Conservation (phyloP, 2,329 filamentous ascomycete genomes). For the Exophiala sideris region DNA sequence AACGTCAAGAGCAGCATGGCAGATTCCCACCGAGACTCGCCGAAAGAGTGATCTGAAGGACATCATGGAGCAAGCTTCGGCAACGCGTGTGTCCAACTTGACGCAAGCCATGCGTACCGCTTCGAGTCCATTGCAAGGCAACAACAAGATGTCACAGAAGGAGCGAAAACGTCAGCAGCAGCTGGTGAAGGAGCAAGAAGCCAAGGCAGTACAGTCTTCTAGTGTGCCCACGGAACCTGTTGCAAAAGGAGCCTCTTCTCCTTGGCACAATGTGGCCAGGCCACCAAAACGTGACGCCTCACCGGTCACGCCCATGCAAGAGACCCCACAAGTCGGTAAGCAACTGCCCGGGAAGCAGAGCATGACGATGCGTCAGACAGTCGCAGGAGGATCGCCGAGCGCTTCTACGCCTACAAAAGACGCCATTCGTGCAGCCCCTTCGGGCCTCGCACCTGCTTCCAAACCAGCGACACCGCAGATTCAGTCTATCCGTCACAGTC, state of each 20-base stretch:
- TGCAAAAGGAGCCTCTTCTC: constrained; percentile 36
- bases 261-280: constrained; percentile 63
- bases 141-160: constrained; percentile 77
- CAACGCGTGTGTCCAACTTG: constrained; percentile 50
- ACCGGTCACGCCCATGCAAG: constrained; percentile 15
- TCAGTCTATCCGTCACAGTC: constrained; percentile 48
- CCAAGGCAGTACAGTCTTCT: constrained; percentile 36
- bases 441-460: constrained; percentile 31
- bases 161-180: constrained; percentile 80
- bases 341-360: constrained; percentile 36
- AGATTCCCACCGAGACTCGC: constrained; percentile 51
- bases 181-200: constrained; percentile 48
- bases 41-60: constrained; percentile 70
- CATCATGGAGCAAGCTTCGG: constrained; percentile 65
- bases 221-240: neutral
- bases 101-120: constrained; percentile 50
- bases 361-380: constrained; percentile 61
- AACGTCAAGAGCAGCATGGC: constrained; percentile 50
- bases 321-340: constrained; percentile 4
- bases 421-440: constrained; percentile 17
- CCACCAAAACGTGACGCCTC: constrained; percentile 4
- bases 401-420: constrained; percentile 9
- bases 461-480: constrained; percentile 33
- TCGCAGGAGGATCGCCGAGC: constrained; percentile 44
- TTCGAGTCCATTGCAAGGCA: constrained; percentile 36